phyloP scores from a whole-genome alignment of 305 asterid species.

The Coffea humblotiana region DNA sequence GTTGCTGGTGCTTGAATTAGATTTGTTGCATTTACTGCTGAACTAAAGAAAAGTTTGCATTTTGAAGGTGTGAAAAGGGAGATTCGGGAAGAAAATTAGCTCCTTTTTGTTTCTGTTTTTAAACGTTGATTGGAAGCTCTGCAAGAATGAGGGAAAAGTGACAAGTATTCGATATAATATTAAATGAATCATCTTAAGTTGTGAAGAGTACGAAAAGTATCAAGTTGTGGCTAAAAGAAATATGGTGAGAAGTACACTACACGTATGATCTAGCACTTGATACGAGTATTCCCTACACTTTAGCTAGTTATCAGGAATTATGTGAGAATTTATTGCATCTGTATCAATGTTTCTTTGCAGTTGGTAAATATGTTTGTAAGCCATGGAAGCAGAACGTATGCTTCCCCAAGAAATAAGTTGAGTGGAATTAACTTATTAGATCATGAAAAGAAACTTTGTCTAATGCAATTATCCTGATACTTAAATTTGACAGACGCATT shows the following conservation, averaged over 20 bases:
- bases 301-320: background rate
- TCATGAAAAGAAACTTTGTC: background rate
- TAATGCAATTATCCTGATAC: background rate
- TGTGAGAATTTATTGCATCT: background rate
- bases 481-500: background rate
- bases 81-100: background rate
- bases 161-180: background rate
- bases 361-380: background rate
- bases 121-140: background rate
- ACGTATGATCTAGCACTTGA: background rate
- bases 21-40: background rate
- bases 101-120: background rate
- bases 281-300: background rate
- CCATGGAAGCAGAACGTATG: background rate
- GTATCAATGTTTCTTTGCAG: background rate
- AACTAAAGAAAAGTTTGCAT: background rate
- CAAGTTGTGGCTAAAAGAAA: background rate
- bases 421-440: background rate
- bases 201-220: background rate
- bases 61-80: background rate
- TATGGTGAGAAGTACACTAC: background rate
- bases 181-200: background rate
- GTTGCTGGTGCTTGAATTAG: background rate
- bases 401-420: background rate
- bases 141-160: background rate